Conservation (phyloP, 1,139 yeast genomes). For the Suhomyces maxii region DNA sequence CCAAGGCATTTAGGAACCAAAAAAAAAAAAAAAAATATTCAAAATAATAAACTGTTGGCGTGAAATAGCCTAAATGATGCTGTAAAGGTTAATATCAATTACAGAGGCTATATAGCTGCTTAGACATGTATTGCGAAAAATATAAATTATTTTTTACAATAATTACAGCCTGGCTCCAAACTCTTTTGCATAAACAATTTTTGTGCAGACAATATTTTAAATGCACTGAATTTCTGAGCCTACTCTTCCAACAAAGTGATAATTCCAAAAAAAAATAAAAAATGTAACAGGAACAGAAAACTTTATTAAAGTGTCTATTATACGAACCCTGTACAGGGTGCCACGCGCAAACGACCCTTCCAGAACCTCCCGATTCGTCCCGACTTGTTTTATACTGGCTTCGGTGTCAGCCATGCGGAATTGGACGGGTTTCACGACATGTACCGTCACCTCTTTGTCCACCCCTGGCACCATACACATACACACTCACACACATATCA, state of each 20-base stretch:
- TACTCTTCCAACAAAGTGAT: background rate
- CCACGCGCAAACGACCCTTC: background rate
- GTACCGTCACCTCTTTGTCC: too few relatives aligned
- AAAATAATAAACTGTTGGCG: background rate
- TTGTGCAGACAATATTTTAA: background rate
- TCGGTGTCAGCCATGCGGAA: background rate
- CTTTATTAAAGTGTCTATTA: background rate
- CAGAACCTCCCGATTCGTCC: background rate
- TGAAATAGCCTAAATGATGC: background rate
- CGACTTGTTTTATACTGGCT: background rate
- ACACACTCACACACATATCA: too few relatives aligned
- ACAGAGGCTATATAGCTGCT: background rate
- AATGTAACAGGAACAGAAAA: background rate
- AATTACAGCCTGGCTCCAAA: background rate
- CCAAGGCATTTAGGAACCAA: slow-evolving; percentile 9
- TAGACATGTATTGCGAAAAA: background rate
- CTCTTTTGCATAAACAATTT: background rate
- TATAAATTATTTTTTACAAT: too few relatives aligned
- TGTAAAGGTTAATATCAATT: slow-evolving; percentile 5
- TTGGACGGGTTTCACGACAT: background rate
- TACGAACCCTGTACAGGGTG: background rate
- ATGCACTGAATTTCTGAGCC: background rate
- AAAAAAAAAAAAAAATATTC: slow-evolving; percentile 3
- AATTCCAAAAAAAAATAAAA: background rate
- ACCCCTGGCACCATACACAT: too few relatives aligned